phyloP scores from a whole-genome alignment of 2,329 filamentous ascomycete genomes.

The Penicillium sp. region DNA sequence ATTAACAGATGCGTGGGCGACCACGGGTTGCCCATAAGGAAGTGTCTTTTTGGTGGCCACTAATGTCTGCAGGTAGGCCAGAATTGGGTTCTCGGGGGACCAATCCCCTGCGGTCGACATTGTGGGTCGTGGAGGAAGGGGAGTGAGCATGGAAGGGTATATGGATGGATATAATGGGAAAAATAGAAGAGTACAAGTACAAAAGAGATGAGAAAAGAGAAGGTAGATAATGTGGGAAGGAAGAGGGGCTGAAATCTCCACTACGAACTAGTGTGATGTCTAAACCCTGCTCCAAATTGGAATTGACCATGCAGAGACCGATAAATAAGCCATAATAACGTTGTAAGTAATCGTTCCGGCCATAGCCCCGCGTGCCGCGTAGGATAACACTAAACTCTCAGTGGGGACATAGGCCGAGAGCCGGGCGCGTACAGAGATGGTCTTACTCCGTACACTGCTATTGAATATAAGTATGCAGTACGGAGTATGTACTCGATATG shows the following conservation, averaged over 20 bases:
- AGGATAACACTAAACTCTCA: neutral
- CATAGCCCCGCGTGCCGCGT: constrained; percentile 1
- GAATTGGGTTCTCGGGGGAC: constrained; percentile 34
- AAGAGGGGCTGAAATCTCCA: constrained; percentile 20
- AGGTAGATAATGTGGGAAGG: constrained; percentile 6
- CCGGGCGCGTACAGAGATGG: neutral
- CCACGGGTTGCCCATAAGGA: constrained; percentile 40
- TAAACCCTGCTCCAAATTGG: constrained; percentile 16
- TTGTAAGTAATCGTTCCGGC: neutral
- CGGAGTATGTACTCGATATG: neutral
- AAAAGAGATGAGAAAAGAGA: neutral
- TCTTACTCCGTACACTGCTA: neutral
- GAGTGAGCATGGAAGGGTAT: neutral
- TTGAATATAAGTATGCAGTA: neutral
- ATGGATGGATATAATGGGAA: neutral
- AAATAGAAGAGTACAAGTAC: neutral
- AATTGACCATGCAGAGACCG: constrained; percentile 1
- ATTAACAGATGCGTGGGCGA: constrained; percentile 55
- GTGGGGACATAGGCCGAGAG: constrained; percentile 1
- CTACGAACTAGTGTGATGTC: constrained; percentile 17
- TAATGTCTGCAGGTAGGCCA: constrained; percentile 38
- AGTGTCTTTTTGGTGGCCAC: constrained; percentile 34
- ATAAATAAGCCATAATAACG: constrained; percentile 1
- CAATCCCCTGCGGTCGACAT: constrained; percentile 17
- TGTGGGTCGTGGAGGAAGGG: constrained; percentile 10